Base-by-base conservation (phyloP, 305 asterid genomes). In the Coffea humblotiana region DNA sequence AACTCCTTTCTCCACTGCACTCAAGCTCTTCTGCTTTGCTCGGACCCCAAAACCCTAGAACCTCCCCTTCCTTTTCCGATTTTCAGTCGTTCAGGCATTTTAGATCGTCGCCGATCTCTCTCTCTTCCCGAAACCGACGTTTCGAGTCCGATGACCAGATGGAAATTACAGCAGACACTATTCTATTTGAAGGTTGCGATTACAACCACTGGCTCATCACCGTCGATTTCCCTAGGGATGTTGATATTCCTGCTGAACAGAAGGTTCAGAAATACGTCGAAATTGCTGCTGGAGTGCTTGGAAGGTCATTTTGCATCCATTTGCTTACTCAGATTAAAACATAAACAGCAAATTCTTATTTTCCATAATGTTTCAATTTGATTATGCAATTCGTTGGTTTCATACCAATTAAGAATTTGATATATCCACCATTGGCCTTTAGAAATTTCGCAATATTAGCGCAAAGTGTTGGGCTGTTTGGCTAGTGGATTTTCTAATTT, bases 181-280 rank as follows among this genome's bases (percentile, higher is more conserved):
- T 95, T 68, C 91, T 93, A 27, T 95, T 95, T 78, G 98, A 95
- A 88, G 99, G 99, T 43, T 95, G 99, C 83, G 99, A 95, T 83
- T 95, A 93, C 87, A 93, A 93, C 19, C 99, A 95, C 87, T 94
- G 97, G 97, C 97, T 95, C 2, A 95, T 95, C 77, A 90, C 94
- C 54, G 80, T 95, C 35, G 98, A 95, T 82, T 90, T 95, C 80
- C 95, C 97, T 63, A 89, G 84, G 77, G 95, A 91, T n/a, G n/a
- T 88, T 74, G 72, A 76, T 15, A 77, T 84, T 8, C 58, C 91
- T 0, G 88, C 96, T 32, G 96, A 95, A 52, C 90, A 91, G 72
- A 94, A 88, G 97, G 89, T 95, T 27, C 93, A 90, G 1, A 88
- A 92, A 54, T 95, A 92, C 47, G 91, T 92, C 47, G 89, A 88